phyloP scores from a whole-genome alignment of 805 yeast species.

The Lachancea meyersii region DNA sequence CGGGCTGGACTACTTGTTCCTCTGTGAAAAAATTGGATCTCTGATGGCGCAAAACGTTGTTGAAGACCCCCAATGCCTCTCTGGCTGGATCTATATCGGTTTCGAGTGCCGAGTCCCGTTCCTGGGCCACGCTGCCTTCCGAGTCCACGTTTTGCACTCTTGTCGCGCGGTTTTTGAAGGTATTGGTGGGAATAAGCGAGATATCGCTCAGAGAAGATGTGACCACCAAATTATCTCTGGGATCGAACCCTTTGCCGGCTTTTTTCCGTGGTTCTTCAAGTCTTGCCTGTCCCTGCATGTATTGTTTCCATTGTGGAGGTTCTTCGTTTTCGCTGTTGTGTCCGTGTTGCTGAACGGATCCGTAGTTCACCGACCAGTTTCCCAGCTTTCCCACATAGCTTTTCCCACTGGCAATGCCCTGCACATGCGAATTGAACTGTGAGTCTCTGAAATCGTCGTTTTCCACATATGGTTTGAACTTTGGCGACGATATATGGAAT shows the following conservation, averaged over 20 bases:
- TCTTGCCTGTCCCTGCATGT: slow-evolving; percentile 12
- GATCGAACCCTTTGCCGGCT: slow-evolving; percentile 7
- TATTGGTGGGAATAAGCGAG: slow-evolving; percentile 26
- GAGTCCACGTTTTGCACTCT: slow-evolving; percentile 3
- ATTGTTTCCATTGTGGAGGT: slow-evolving; percentile 26
- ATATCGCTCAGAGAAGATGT: slow-evolving; percentile 26
- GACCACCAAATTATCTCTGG: slow-evolving; percentile 20
- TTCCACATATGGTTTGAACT: slow-evolving; percentile 8
- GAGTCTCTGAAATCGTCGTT: slow-evolving; percentile 6
- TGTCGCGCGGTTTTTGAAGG: slow-evolving; percentile 19
- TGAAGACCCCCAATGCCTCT: slow-evolving; percentile 27
- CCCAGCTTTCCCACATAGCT: slow-evolving; percentile 14
- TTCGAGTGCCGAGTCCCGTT: slow-evolving; percentile 3
- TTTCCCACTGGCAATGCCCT: slow-evolving; percentile 2
- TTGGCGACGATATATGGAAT: slow-evolving; percentile 24
- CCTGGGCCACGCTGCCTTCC: slow-evolving; percentile 1
- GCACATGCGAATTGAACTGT: slow-evolving; percentile 6
- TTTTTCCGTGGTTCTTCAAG: slow-evolving; percentile 3
- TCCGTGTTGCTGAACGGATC: slow-evolving; percentile 20
- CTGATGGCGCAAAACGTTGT: slow-evolving; percentile 23
- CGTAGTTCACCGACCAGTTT: slow-evolving; percentile 25
- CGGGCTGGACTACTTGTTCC: slow-evolving; percentile 1
- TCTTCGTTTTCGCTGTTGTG: slow-evolving; percentile 9
- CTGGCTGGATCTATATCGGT: slow-evolving; percentile 27
- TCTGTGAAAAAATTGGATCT: slow-evolving; percentile 15